Base-by-base conservation (phyloP, 164 flowering plant species). In the Liriodendron chinense region DNA sequence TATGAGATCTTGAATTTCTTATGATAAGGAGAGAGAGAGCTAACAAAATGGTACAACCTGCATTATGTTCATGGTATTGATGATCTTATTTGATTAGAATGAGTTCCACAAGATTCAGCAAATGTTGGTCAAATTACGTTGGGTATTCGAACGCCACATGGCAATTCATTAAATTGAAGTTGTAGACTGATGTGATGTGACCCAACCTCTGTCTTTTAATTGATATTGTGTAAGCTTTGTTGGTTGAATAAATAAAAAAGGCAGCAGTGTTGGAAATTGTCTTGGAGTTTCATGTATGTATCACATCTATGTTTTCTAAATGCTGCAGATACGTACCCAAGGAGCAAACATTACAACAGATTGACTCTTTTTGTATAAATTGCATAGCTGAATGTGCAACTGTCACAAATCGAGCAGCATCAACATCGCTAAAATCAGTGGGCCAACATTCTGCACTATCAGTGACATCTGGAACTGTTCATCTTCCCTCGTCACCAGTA, bases 291-390 rank as follows among this genome's bases (percentile, higher is more conserved):
- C 18, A 28, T 10, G n/a, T 13, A 61, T 34, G 2, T 24, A 14
- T 63, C 16, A 18, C 18, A 1, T 8, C 63, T 7, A 8, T n/a
- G 47, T 53, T 28, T 72, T 61, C 12, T 61, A 34, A 69, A 34
- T 63, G 63, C 74, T 87, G 82, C 88, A 96, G 99, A 83, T 96
- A 94, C 83, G 86, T 88, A 74, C 99, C 99, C 48, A 84, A 89
- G 74, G 96, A 93, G 84, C 94, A 93, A 86, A 94, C 96, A 25
- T 76, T 94, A 71, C 85, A 79, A 75, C 97, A 88, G 74, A 91
- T 96, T 71, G 97, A 96, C 82, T 85, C 87, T 63, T 96, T 96
- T 85, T 96, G 98, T 86, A 75, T 85, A 47, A 87, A 81, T 84
- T 87, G 84, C 69, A 89, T 96, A 78, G 86, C 84, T 74, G 99